phyloP scores from a whole-genome alignment of 1,139 yeast species.

The Candida labiduridarum region DNA sequence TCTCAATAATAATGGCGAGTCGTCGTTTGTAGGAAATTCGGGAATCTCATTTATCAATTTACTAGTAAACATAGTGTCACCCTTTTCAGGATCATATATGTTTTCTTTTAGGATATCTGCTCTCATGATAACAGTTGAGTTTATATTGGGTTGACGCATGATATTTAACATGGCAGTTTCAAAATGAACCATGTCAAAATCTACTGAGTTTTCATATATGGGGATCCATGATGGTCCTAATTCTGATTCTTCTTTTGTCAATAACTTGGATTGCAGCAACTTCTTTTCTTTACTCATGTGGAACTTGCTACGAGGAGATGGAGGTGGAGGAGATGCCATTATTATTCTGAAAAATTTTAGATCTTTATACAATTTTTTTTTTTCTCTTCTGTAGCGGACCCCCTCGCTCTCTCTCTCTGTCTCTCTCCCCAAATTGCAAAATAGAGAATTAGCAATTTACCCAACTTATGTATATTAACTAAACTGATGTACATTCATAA shows the following conservation, averaged over 20 bases:
- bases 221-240: slow-evolving; percentile 73
- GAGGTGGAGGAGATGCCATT: neutral
- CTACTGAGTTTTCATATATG: slow-evolving; percentile 47
- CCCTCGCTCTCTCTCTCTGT: too few relatives aligned
- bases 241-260: slow-evolving; percentile 29
- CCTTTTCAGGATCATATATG: slow-evolving; percentile 39
- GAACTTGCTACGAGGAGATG: neutral
- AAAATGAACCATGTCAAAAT: slow-evolving; percentile 56
- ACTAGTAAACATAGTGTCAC: slow-evolving; percentile 37
- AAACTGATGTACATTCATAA: neutral
- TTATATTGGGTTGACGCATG: slow-evolving; percentile 84
- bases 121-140: slow-evolving; percentile 86
- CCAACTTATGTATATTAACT: neutral
- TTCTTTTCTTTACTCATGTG: slow-evolving; percentile 2
- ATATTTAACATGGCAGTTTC: slow-evolving; percentile 79
- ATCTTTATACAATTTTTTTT: neutral
- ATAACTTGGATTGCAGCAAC: neutral
- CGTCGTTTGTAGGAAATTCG: slow-evolving; percentile 34
- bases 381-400: neutral
- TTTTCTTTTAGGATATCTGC: slow-evolving; percentile 78
- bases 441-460: neutral
- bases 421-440: neutral
- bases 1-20: slow-evolving; percentile 38
- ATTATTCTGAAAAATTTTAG: neutral
- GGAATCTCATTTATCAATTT: slow-evolving; percentile 37